These are phyloP conservation scores for Lagenaria siceraria DNA, from an alignment of 306 rosid genomes.

Conservation along the genomic window DNA sequence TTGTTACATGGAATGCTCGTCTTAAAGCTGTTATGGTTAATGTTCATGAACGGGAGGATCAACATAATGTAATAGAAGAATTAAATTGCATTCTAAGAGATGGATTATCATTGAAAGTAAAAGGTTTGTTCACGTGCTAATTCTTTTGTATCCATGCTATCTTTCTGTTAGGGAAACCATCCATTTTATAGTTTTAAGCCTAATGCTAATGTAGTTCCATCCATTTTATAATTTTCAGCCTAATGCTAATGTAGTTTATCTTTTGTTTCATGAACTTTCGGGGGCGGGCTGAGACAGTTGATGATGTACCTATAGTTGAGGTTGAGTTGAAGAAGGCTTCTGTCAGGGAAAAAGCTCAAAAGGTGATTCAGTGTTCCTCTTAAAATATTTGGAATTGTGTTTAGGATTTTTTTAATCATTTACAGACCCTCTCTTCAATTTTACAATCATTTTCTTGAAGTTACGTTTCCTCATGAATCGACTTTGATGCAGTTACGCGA, in stretches of 20 bases:
- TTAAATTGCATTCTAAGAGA: slow-evolving; percentile 39
- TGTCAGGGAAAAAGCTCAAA: slow-evolving; percentile 56
- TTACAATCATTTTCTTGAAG: background rate
- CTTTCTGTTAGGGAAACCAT: background rate
- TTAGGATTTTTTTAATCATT: background rate
- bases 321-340: slow-evolving; percentile 77
- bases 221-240: background rate
- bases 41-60: slow-evolving; percentile 42
- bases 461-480: background rate
- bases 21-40: slow-evolving; percentile 36
- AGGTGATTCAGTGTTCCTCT: slow-evolving; percentile 25
- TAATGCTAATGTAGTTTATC: background rate
- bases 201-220: background rate
- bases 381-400: background rate
- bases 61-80: slow-evolving; percentile 42
- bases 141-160: background rate
- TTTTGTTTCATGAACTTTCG: slow-evolving; percentile 12
- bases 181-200: background rate
- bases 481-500: slow-evolving; percentile 44
- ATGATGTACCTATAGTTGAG: slow-evolving; percentile 59
- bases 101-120: slow-evolving; percentile 67
- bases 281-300: slow-evolving; percentile 50
- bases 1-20: slow-evolving; percentile 53
- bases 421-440: background rate
- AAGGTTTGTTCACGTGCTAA: slow-evolving; percentile 37